These are phyloP conservation scores for Adiantum capillusveneris DNA, from an alignment of 75 land plant species.

Conservation along the genomic window DNA sequence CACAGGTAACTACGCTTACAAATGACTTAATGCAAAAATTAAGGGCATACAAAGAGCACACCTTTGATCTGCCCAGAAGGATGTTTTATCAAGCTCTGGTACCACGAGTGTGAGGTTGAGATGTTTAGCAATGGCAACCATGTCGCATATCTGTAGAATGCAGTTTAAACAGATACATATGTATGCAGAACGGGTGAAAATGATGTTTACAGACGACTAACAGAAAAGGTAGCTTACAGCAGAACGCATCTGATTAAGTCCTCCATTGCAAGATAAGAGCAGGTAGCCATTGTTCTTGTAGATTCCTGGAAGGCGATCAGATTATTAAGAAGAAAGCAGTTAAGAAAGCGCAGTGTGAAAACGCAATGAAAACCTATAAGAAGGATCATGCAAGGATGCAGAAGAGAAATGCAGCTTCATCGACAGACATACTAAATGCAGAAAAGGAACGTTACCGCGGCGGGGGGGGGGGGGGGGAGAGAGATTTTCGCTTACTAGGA, in stretches of 20 bases:
- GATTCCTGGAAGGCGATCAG: constrained; percentile 45
- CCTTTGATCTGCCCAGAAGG: constrained; percentile 66
- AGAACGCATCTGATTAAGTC: constrained; percentile 63
- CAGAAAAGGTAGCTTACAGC: constrained; percentile 38
- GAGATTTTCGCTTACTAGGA: too few species aligned
- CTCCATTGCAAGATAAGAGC: constrained; percentile 58
- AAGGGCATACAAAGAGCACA: neutral
- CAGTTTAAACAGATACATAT: too few species aligned
- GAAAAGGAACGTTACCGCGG: too few species aligned
- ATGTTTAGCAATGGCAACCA: constrained; percentile 47
- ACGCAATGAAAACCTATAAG: too few species aligned
- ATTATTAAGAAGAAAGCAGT: neutral
- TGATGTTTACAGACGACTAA: too few species aligned
- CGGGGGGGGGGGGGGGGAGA: too few species aligned
- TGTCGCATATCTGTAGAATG: constrained; percentile 60
- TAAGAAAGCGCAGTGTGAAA: neutral
- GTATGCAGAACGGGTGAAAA: too few species aligned
- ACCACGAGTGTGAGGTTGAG: constrained; percentile 50
- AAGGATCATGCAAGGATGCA: too few species aligned
- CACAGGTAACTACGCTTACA: too few species aligned
- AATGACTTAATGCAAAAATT: too few species aligned
- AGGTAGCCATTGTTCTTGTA: constrained; percentile 78
- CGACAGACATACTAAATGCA: too few species aligned
- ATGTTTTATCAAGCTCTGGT: constrained; percentile 59
- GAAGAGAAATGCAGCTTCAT: too few species aligned